Conservation (phyloP, 2,329 filamentous ascomycete genomes). For the Calonectria naviculata region DNA sequence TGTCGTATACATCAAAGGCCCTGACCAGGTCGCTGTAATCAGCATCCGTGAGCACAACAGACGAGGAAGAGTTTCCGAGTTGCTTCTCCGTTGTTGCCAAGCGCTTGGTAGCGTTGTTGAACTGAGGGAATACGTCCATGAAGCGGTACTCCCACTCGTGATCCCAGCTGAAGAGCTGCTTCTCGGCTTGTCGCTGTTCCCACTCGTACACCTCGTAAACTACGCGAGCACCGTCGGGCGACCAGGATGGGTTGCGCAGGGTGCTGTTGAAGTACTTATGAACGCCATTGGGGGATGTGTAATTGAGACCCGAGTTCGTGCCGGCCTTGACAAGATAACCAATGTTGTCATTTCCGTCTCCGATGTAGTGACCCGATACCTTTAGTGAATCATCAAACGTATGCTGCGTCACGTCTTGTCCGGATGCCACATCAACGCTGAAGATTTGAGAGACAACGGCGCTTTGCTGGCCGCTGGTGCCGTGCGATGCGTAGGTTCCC, state of each 20-base stretch:
- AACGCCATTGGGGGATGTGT: not conserved
- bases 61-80: constrained; percentile 13
- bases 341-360: not conserved
- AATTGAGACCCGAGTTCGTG: not conserved
- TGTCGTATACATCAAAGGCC: constrained; percentile 14
- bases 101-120: constrained; percentile 8
- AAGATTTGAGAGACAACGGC: constrained; percentile 9
- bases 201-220: constrained; percentile 17
- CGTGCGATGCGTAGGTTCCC: constrained; percentile 4
- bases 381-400: constrained; percentile 12
- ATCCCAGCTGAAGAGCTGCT: constrained; percentile 14
- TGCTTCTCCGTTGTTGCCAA: constrained; percentile 18
- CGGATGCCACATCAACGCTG: constrained; percentile 3
- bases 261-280: constrained; percentile 10
- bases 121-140: constrained; percentile 15
- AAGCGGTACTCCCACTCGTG: constrained; percentile 18
- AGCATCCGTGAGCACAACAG: constrained; percentile 11
- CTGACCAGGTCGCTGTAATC: constrained; percentile 10
- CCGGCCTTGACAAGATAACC: constrained; percentile 16
- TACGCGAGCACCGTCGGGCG: constrained; percentile 3
- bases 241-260: constrained; percentile 7
- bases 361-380: constrained; percentile 10
- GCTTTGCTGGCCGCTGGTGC: constrained; percentile 6
- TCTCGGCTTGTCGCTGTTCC: constrained; percentile 14
- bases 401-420: constrained; percentile 7